Base-by-base conservation (phyloP, 306 rosid species). In the Luffa acutangula region DNA sequence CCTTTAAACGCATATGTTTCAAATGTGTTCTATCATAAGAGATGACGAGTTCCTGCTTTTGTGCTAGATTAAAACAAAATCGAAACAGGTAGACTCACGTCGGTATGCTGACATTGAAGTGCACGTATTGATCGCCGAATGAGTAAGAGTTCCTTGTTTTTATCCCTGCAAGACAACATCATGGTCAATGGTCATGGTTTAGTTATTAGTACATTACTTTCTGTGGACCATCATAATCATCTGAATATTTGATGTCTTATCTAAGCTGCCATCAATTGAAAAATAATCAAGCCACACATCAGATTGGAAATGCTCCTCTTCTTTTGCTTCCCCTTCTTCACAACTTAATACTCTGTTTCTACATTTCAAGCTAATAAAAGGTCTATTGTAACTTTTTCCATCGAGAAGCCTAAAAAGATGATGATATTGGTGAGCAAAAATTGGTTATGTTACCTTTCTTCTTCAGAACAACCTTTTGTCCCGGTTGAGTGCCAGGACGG, bases 381-480 rank as follows among this genome's bases (percentile, higher is more conserved):
- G 34, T 8, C 11, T 7, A n/a, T 57, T 57, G 11, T 1, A 18
- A 3, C 15, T 17, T 3, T 39, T 39, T 66, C 33, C 51, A 20
- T 10, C 18, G 14, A 69, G 75, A 69, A 69, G 36, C 9, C 75
- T 69, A 71, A 13, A 45, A 33, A 71, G 21, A 71, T 71, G 21
- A 71, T 71, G 77, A 46, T 71, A 46, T 48, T 48, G 42, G 42
- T 2, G 39, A 64, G 20, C 12, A 14, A 11, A 63, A 33, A 21
- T 15, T 5, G 25, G 36, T n/a, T 36, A 52, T 71, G 83, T 79
- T 58, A 94, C 98, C 98, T 92, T 94, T 94, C 94, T 94, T 89
- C 88, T 92, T 94, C 79, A 94, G 85, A 82, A 94, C 96, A 79
- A 92, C 97, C 89, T 92, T 92, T 85, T 92, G 96, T 81, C 97